phyloP scores from a whole-genome alignment of 2,329 filamentous ascomycete species.

The Knufia petricola region DNA sequence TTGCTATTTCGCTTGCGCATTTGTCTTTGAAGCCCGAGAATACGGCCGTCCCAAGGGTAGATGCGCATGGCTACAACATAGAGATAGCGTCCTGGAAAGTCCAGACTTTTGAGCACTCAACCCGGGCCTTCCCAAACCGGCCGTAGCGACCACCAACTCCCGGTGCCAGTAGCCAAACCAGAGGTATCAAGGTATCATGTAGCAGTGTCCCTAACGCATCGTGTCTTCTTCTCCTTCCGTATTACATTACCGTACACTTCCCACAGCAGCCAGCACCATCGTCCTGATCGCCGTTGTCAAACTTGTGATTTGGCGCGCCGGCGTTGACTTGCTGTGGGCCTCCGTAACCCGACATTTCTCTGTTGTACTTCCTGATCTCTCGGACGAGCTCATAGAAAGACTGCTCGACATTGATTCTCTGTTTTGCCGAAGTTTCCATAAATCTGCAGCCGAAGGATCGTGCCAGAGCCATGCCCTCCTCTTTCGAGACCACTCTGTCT shows the following conservation, averaged over 20 bases:
- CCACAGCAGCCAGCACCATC: slow-evolving; percentile 62
- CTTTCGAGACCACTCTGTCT: slow-evolving; percentile 81
- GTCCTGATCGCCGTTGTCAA: slow-evolving; percentile 59
- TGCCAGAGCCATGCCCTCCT: slow-evolving; percentile 85
- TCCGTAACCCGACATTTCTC: slow-evolving; percentile 73
- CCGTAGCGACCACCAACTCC: slow-evolving; percentile 6
- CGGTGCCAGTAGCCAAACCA: slow-evolving; percentile 1
- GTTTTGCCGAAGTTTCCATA: slow-evolving; percentile 98
- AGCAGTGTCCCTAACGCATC: slow-evolving; percentile 1
- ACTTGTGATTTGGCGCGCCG: slow-evolving; percentile 45
- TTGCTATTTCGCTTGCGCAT: slow-evolving; percentile 1
- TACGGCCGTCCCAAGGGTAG: not conserved
- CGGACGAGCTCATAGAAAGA: slow-evolving; percentile 97
- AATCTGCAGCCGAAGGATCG: slow-evolving; percentile 91
- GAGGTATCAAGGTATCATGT: slow-evolving; percentile 5
- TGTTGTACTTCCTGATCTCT: slow-evolving; percentile 96
- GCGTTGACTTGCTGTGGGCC: slow-evolving; percentile 59
- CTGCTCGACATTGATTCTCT: slow-evolving; percentile 94
- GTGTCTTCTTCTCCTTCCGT: slow-evolving; percentile 3
- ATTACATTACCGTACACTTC: slow-evolving; percentile 76
- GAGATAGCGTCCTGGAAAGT: not conserved
- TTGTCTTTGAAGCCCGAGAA: not conserved
- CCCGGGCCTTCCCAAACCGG: slow-evolving; percentile 1
- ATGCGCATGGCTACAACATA: not conserved
- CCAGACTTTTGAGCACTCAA: slow-evolving; percentile 8